Evolutionary conservation across 768 basidiomycete genomes (phyloP), one percentile per base, ranked within the genome.

Genomic region (Tricholoma furcatifolium): DNA sequence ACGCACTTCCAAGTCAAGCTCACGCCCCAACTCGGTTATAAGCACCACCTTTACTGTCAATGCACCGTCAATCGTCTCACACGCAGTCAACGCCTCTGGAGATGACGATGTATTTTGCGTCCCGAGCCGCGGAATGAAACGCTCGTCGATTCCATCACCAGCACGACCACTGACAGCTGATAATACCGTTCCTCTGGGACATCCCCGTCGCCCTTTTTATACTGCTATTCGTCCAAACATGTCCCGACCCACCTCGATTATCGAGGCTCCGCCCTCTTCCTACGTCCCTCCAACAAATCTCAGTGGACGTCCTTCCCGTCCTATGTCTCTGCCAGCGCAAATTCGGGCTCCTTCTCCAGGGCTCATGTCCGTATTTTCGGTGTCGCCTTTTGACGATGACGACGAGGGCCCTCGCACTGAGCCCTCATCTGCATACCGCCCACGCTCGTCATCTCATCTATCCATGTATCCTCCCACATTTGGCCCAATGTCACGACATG

Each of bases 131-230:
- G 35, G 52, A n/a, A 23, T 43, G 27, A 53, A 30, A 39, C 43
- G 31, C 15, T 51, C 41, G 31, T 54, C 38, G 32, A 49, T 24
- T 17, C 65, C 64, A 35, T 43, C 54, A 12, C 64, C 62, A 31
- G 57, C 63, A 17, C 51, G 62, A 24, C 68, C 65, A 4, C 64
- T 67, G 30, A 62, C 63, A 36, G 53, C 58, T 18, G 27, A 27
- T 27, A 60, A 68, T 38, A 58, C 51, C 31, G 66, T 69, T 45
- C 77, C 74, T 7, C 66, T 82, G 24, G 81, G 81, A 1, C 78
- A 78, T 55, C 80, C 81, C 10, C 74, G 65, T 47, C 70, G 81
- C 17, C 81, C 81, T 11, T 80, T 80, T 58, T 83, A 82, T 62
- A 72, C 74, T 20, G 81, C 74, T 44, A 83, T 83, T 45, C 78